Percentiles rank a stretch among this genome's conserved stretches.
These are phyloP conservation scores for Penicillium steckii DNA, from an alignment of 495 filamentous ascomycete species.

Conservation along the genomic window DNA sequence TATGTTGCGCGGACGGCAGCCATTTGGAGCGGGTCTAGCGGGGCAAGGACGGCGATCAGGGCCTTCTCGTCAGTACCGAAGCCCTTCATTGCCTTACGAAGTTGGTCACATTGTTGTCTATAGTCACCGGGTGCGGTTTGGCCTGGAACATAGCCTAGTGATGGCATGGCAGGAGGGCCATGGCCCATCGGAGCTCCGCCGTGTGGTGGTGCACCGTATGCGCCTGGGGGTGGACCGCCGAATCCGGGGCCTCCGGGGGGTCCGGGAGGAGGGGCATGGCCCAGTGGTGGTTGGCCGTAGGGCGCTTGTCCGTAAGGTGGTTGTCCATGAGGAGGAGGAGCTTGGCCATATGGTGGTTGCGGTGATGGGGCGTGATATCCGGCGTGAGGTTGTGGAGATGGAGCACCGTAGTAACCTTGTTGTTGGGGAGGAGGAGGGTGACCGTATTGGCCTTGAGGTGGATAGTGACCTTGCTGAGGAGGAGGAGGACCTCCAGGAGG, in stretches of 20 bases:
- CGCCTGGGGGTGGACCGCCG: slow-evolving; percentile 30
- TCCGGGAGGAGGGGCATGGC: slow-evolving; percentile 14
- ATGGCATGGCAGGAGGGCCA: slow-evolving; percentile 50
- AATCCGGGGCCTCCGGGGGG: slow-evolving; percentile 38
- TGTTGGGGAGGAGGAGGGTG: slow-evolving; percentile 20
- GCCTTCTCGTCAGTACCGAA: slow-evolving; percentile 82
- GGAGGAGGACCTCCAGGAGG: slow-evolving; percentile 18
- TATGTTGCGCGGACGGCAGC: slow-evolving; percentile 66
- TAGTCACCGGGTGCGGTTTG: slow-evolving; percentile 65
- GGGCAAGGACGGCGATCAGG: slow-evolving; percentile 64
- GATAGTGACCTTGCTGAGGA: too few species aligned
- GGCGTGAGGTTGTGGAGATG: slow-evolving; percentile 15
- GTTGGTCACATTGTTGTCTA: slow-evolving; percentile 59
- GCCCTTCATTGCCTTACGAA: slow-evolving; percentile 85
- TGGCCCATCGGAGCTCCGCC: slow-evolving; percentile 39
- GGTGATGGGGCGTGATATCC: slow-evolving; percentile 15
- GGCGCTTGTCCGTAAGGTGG: slow-evolving; percentile 20
- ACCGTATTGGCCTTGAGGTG: slow-evolving; percentile 10
- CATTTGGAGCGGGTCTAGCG: slow-evolving; percentile 71
- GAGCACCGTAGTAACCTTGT: slow-evolving; percentile 17
- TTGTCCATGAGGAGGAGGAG: slow-evolving; percentile 1
- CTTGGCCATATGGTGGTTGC: slow-evolving; percentile 15
- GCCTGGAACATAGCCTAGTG: slow-evolving; percentile 60
- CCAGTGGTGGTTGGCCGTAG: slow-evolving; percentile 23
- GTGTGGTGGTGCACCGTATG: slow-evolving; percentile 20